phyloP scores from a whole-genome alignment of 2,329 filamentous ascomycete genomes.

The Pseudonectria foliicola region DNA sequence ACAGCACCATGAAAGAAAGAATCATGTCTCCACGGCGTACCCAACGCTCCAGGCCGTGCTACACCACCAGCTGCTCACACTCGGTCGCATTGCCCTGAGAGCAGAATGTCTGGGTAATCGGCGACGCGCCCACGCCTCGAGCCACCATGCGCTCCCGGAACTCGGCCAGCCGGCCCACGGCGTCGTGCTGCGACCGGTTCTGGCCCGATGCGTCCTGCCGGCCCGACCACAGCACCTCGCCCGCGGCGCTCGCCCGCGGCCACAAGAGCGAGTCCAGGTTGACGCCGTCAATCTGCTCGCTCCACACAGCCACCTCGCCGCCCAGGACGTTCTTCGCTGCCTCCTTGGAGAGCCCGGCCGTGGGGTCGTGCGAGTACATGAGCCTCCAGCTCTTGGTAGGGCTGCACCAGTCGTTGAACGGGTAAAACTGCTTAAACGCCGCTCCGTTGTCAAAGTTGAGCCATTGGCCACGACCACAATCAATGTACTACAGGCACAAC shows the following conservation, averaged over 20 bases:
- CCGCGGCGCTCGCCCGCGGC: conserved; percentile 68
- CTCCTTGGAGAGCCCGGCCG: conserved; percentile 52
- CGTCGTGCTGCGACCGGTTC: conserved; percentile 65
- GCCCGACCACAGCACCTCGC: conserved; percentile 76
- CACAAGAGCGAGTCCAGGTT: conserved; percentile 71
- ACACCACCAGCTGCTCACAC: conserved; percentile 15
- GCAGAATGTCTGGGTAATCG: conserved; percentile 58
- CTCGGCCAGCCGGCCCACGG: conserved; percentile 62
- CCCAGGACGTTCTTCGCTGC: conserved; percentile 65
- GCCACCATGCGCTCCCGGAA: conserved; percentile 69
- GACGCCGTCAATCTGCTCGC: conserved; percentile 68
- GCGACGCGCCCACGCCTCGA: conserved; percentile 54
- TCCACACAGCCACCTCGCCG: conserved; percentile 77
- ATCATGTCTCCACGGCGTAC: too few relatives aligned
- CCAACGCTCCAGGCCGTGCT: conserved; percentile 1
- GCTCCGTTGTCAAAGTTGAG: conserved; percentile 59
- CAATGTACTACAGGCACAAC: conserved; percentile 55
- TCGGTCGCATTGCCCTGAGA: conserved; percentile 23
- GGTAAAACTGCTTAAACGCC: conserved; percentile 48
- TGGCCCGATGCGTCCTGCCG: conserved; percentile 55
- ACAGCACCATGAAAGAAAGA: too few relatives aligned
- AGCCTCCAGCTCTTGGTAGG: conserved; percentile 77
- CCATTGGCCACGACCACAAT: conserved; percentile 77
- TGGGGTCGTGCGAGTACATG: conserved; percentile 74
- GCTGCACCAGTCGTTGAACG: conserved; percentile 74